Evolutionary conservation across 2,329 filamentous ascomycete genomes (phyloP).

Genomic region (Beauveria sp.): DNA sequence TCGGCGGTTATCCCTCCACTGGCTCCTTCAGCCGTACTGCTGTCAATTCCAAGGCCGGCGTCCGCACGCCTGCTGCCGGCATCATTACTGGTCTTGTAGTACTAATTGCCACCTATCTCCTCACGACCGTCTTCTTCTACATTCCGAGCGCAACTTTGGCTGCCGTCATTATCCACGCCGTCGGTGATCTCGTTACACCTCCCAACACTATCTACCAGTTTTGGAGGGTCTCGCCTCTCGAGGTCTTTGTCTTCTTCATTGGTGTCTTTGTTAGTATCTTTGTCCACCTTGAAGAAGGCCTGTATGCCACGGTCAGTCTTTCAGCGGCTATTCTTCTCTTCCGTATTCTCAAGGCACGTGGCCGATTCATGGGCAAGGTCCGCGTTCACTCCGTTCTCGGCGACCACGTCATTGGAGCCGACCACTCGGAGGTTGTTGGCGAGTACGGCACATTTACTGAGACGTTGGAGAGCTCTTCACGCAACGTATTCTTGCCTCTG

Average conservation of each 20-base stretch:
- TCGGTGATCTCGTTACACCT: constrained; percentile 76
- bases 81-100: constrained; percentile 78
- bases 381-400: constrained; percentile 77
- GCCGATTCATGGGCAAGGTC: constrained; percentile 71
- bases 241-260: constrained; percentile 77
- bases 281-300: constrained; percentile 72
- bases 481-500: constrained; percentile 38
- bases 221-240: constrained; percentile 76
- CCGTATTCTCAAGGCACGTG: constrained; percentile 69
- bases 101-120: constrained; percentile 73
- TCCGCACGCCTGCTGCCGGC: constrained; percentile 78
- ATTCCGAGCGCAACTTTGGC: constrained; percentile 71
- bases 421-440: constrained; percentile 34
- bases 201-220: constrained; percentile 81
- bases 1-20: constrained; percentile 77
- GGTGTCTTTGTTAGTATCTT: constrained; percentile 81
- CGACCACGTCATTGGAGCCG: constrained; percentile 57
- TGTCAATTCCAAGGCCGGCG: constrained; percentile 90
- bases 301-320: constrained; percentile 70
- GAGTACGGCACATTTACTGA: constrained; percentile 46
- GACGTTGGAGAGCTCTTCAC: constrained; percentile 23
- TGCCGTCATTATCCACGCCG: constrained; percentile 85
- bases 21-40: constrained; percentile 87
- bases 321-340: constrained; percentile 67
- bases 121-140: constrained; percentile 80